Percentiles rank a stretch among this genome's conserved stretches.
phyloP scores from a whole-genome alignment of 345 rosid genomes.

The Brassica rapa region DNA sequence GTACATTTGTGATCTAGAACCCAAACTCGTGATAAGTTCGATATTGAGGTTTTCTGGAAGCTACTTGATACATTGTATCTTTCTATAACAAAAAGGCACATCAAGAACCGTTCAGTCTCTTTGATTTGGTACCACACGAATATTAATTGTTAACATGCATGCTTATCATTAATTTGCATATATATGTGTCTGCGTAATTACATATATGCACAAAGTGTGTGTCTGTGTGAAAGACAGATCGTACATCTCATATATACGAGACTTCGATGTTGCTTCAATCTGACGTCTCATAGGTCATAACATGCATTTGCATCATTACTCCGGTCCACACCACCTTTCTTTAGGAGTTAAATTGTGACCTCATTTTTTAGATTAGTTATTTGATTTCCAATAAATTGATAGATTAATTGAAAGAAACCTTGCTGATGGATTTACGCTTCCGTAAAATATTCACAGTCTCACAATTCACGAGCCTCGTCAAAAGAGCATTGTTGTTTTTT shows the following conservation, averaged over 20 bases:
- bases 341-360: background rate
- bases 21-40: background rate
- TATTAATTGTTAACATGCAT: constrained; percentile 20
- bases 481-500: background rate
- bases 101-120: background rate
- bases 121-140: constrained; percentile 18
- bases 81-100: background rate
- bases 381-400: background rate
- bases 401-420: background rate
- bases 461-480: background rate
- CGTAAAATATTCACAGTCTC: background rate
- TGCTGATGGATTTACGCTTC: background rate
- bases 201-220: constrained; percentile 6
- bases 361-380: background rate
- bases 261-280: constrained; percentile 37
- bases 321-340: constrained; percentile 10
- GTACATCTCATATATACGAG: constrained; percentile 19
- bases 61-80: background rate
- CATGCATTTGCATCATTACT: constrained; percentile 29
- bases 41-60: background rate
- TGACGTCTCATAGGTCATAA: constrained; percentile 19
- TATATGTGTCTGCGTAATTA: constrained; percentile 9
- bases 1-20: background rate
- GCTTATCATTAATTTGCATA: constrained; percentile 27
- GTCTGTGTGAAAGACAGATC: constrained; percentile 22